Conservation (phyloP, 1,284 basidiomycete genomes). For the Naganishia albida region DNA sequence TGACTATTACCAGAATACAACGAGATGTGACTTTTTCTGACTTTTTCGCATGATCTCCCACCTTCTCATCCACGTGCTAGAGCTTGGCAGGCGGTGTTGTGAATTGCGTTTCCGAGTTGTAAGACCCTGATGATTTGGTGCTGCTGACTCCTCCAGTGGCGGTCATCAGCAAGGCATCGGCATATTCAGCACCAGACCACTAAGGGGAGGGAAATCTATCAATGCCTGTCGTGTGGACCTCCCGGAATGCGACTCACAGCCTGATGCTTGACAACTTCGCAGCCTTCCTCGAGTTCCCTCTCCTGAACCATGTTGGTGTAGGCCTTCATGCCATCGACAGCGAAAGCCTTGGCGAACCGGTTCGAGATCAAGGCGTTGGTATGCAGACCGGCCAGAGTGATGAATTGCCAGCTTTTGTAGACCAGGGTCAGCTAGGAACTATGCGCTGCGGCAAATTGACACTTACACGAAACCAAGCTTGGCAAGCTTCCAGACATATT, state of each 20-base stretch:
- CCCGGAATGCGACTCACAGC: conserved; percentile 48
- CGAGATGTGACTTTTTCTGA: neutral
- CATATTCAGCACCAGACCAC: conserved; percentile 95
- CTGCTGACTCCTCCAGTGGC: conserved; percentile 94
- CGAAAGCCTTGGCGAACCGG: conserved; percentile 81
- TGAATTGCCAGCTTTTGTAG: conserved; percentile 79
- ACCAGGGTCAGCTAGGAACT: conserved; percentile 57
- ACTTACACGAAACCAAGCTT: conserved; percentile 50
- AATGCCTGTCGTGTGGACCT: too few relatives aligned
- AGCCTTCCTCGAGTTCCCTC: conserved; percentile 86
- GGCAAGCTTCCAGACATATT: conserved; percentile 78
- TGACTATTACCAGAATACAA: conserved; percentile 16
- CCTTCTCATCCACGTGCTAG: neutral
- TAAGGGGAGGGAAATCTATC: conserved; percentile 50
- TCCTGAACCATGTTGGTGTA: conserved; percentile 63
- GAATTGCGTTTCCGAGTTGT: conserved; percentile 89
- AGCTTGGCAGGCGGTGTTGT: conserved; percentile 37
- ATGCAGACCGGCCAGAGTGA: conserved; percentile 94
- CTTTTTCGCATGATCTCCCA: too few relatives aligned
- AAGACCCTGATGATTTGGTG: conserved; percentile 85
- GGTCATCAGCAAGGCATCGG: conserved; percentile 88
- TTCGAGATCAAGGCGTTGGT: conserved; percentile 97
- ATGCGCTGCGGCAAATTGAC: neutral
- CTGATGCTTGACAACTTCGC: conserved; percentile 74
- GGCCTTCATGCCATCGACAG: conserved; percentile 73